phyloP scores from a whole-genome alignment of 2,329 filamentous ascomycete species.

The Sporothrix humicola region DNA sequence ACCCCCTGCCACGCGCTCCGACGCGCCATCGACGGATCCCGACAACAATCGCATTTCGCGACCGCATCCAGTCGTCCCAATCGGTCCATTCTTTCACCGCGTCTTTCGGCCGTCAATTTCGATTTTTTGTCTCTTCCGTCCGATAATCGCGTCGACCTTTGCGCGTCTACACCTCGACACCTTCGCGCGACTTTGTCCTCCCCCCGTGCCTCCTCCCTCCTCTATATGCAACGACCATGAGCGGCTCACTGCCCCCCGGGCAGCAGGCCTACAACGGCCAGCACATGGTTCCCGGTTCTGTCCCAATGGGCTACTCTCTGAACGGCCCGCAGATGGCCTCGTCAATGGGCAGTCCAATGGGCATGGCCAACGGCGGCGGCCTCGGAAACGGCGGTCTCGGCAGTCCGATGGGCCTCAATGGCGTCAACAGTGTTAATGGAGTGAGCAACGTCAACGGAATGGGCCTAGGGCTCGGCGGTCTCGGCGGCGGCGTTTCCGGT shows the following conservation, averaged over 20 bases:
- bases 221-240: slow-evolving; percentile 48
- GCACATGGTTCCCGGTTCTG: slow-evolving; percentile 38
- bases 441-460: slow-evolving; percentile 16
- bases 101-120: background rate
- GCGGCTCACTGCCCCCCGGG: slow-evolving; percentile 50
- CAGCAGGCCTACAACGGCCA: slow-evolving; percentile 49
- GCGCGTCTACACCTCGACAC: background rate
- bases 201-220: background rate
- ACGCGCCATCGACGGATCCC: slow-evolving; percentile 14
- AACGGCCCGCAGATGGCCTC: slow-evolving; percentile 34
- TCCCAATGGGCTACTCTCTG: slow-evolving; percentile 36
- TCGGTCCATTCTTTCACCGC: background rate
- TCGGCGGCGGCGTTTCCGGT: background rate
- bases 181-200: background rate
- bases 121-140: background rate
- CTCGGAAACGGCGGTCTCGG: slow-evolving; percentile 21
- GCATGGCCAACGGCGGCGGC: slow-evolving; percentile 13
- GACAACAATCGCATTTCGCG: background rate
- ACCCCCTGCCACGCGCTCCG: slow-evolving; percentile 16
- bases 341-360: slow-evolving; percentile 25
- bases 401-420: slow-evolving; percentile 26
- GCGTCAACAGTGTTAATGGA: slow-evolving; percentile 11
- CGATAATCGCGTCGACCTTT: background rate
- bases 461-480: background rate
- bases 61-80: background rate